Percentiles rank a stretch among this genome's conserved stretches.
phyloP scores from a whole-genome alignment of 768 basidiomycete species.

The Tylopilus rubrobrunneus region DNA sequence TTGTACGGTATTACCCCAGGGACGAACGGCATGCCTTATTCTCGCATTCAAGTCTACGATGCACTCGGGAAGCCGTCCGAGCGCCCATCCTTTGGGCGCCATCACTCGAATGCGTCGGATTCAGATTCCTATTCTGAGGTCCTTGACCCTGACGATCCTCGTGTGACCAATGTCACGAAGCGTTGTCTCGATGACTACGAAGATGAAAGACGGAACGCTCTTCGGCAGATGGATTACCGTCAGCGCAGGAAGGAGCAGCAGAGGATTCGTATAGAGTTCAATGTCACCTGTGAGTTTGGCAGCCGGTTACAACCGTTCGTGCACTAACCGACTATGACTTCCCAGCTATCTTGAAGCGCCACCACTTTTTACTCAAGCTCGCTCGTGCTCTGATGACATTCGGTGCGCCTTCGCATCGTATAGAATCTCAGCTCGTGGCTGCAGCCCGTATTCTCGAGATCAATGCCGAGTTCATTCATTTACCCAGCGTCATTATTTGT shows the following conservation, averaged over 20 bases:
- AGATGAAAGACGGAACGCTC: slow-evolving; percentile 56
- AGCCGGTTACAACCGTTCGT: not conserved
- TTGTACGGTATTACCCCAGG: slow-evolving; percentile 26
- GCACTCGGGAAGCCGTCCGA: slow-evolving; percentile 7
- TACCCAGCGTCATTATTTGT: slow-evolving; percentile 77
- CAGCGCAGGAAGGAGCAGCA: slow-evolving; percentile 61
- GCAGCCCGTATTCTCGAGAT: slow-evolving; percentile 88
- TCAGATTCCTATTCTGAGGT: slow-evolving; percentile 43
- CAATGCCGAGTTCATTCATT: slow-evolving; percentile 86
- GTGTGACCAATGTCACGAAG: slow-evolving; percentile 54
- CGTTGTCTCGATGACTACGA: slow-evolving; percentile 53
- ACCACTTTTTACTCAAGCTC: slow-evolving; percentile 82
- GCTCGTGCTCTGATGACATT: slow-evolving; percentile 87
- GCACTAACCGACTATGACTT: not conserved
- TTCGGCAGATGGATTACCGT: slow-evolving; percentile 66
- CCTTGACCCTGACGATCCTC: slow-evolving; percentile 71
- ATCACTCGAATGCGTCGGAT: slow-evolving; percentile 43
- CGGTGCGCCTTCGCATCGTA: slow-evolving; percentile 89
- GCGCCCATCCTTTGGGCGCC: slow-evolving; percentile 25
- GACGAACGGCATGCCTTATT: slow-evolving; percentile 22
- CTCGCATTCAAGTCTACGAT: slow-evolving; percentile 22
- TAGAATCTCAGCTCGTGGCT: slow-evolving; percentile 87
- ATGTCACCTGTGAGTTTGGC: slow-evolving; percentile 57
- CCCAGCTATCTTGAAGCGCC: slow-evolving; percentile 72
- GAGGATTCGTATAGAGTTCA: slow-evolving; percentile 68